phyloP scores from a whole-genome alignment of 1,284 basidiomycete genomes.

The Puccinia sorghi region DNA sequence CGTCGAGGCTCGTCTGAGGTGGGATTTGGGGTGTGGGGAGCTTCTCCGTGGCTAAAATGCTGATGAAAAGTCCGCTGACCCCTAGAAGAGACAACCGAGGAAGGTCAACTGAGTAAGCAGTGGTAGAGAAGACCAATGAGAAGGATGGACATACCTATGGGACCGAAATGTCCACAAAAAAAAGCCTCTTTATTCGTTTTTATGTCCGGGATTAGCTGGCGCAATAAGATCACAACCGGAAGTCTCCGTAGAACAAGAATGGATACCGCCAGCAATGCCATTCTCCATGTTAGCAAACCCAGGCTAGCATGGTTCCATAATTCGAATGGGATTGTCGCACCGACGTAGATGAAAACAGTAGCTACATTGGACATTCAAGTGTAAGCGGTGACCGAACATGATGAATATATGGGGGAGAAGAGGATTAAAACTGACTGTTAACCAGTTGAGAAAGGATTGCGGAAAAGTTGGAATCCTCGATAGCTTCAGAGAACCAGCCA shows the following conservation, averaged over 20 bases:
- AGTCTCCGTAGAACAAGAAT: conserved; percentile 76
- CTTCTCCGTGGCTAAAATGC: conserved; percentile 70
- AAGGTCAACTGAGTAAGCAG: background rate
- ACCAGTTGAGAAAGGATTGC: conserved; percentile 85
- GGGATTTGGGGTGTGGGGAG: conserved; percentile 66
- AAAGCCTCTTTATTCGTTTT: conserved; percentile 80
- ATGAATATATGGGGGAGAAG: conserved; percentile 52
- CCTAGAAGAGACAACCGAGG: conserved; percentile 52
- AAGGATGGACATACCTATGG: conserved; percentile 46
- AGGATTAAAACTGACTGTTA: conserved; percentile 28
- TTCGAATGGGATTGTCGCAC: conserved; percentile 86
- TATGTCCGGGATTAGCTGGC: conserved; percentile 87
- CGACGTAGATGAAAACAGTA: conserved; percentile 40
- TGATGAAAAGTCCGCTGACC: conserved; percentile 76
- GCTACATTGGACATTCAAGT: background rate
- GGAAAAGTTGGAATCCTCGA: conserved; percentile 90
- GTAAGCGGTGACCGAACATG: conserved; percentile 59
- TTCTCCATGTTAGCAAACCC: conserved; percentile 74
- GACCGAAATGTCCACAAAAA: conserved; percentile 84
- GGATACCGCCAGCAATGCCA: conserved; percentile 77
- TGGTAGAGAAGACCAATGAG: background rate
- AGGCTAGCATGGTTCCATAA: conserved; percentile 69
- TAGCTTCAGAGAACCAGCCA: conserved; percentile 79
- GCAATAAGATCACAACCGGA: conserved; percentile 76
- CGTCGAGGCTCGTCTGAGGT: conserved; percentile 66